Conservation (phyloP, 495 filamentous ascomycete genomes). For the Haplographium delicatum region DNA sequence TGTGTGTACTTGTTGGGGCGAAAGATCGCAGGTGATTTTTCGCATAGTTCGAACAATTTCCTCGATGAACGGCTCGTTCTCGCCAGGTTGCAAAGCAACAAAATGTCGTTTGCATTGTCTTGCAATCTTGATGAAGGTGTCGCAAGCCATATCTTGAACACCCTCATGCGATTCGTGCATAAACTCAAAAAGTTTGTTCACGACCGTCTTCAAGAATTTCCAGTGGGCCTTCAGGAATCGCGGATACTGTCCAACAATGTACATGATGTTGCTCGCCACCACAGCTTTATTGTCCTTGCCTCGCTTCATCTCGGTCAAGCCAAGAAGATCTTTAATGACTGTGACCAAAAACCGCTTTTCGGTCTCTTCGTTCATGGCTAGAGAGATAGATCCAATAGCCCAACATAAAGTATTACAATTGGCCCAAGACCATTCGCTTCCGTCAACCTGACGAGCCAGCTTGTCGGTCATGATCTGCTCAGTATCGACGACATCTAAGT, state of each 20-base stretch:
- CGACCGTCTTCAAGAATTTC: conserved; percentile 99
- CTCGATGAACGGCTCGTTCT: conserved; percentile 94
- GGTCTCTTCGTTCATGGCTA: conserved; percentile 98
- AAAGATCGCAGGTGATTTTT: conserved; percentile 90
- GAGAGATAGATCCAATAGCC: conserved; percentile 97
- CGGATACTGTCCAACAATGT: conserved; percentile 98
- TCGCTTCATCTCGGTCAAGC: conserved; percentile 96
- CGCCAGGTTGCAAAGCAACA: conserved; percentile 89
- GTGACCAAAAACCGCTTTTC: conserved; percentile 98
- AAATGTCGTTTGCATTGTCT: conserved; percentile 98
- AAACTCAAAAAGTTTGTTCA: conserved; percentile 99
- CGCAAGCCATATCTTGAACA: conserved; percentile 99
- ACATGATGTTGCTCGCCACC: conserved; percentile 99
- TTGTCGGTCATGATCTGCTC: conserved; percentile 99
- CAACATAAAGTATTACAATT: conserved; percentile 99
- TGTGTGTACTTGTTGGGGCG: conserved; percentile 95
- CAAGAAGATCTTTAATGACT: conserved; percentile 97
- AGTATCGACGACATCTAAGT: conserved; percentile 95
- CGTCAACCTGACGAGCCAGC: conserved; percentile 87
- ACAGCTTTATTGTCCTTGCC: conserved; percentile 99
- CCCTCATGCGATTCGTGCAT: conserved; percentile 99
- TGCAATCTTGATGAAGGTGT: conserved; percentile 99
- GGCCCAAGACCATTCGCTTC: conserved; percentile 95
- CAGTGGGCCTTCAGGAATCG: conserved; percentile 98
- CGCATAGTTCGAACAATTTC: conserved; percentile 94